A percentile compares a stretch with the other conserved stretches of the same genome.
Evolutionary conservation across 192 early-diverging fungal genomes (phyloP).

Genomic region (Entomortierella parvispora): DNA sequence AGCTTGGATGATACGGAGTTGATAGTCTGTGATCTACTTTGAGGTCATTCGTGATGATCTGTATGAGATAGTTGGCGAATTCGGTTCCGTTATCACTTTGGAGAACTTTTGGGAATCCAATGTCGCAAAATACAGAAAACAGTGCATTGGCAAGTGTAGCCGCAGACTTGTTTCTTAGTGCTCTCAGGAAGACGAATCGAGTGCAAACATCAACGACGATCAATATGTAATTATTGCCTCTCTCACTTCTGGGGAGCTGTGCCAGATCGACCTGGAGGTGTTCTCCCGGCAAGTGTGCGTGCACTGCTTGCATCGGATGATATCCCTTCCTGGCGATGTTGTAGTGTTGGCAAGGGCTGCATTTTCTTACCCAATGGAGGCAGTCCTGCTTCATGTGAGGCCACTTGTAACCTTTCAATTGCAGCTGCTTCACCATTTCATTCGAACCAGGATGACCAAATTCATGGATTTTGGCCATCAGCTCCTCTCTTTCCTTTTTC

Average conservation of each 20-base stretch:
- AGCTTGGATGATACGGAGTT: slow-evolving; percentile 55
- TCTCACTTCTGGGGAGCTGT: neutral
- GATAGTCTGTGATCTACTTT: slow-evolving; percentile 42
- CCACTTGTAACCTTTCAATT: slow-evolving; percentile 34
- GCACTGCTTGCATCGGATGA: slow-evolving; percentile 24
- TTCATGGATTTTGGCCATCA: slow-evolving; percentile 9
- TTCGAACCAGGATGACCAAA: slow-evolving; percentile 23
- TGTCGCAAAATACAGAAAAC: slow-evolving; percentile 27
- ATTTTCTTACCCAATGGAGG: slow-evolving; percentile 5
- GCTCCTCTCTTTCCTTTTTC: neutral
- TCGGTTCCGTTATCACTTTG: slow-evolving; percentile 56
- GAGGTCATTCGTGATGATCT: neutral
- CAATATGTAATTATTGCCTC: slow-evolving; percentile 5
- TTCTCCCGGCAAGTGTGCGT: slow-evolving; percentile 30
- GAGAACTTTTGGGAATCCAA: slow-evolving; percentile 38
- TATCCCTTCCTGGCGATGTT: slow-evolving; percentile 36
- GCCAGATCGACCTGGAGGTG: slow-evolving; percentile 38
- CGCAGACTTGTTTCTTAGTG: slow-evolving; percentile 12
- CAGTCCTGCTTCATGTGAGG: slow-evolving; percentile 7
- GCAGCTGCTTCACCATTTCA: slow-evolving; percentile 13
- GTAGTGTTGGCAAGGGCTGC: slow-evolving; percentile 16
- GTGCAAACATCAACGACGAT: slow-evolving; percentile 51
- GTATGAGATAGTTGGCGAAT: slow-evolving; percentile 52
- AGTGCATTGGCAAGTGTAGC: neutral
- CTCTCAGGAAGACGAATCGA: slow-evolving; percentile 24